phyloP scores from a whole-genome alignment of 2,329 filamentous ascomycete species.

The Blumeriella jaapii region DNA sequence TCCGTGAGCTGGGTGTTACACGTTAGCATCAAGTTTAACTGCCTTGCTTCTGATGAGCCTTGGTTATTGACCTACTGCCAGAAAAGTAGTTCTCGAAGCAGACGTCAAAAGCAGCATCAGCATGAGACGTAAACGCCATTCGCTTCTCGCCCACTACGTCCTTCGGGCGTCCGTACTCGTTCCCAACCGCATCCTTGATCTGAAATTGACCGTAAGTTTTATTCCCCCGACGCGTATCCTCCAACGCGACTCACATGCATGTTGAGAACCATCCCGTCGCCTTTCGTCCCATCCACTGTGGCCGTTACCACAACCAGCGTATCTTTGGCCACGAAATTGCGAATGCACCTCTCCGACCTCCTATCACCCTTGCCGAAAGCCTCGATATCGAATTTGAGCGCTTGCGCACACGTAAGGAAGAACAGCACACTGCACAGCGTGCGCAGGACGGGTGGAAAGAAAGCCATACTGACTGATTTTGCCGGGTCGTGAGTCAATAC shows the following conservation, averaged over 20 bases:
- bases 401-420: constrained; percentile 42
- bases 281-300: constrained; percentile 71
- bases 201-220: constrained; percentile 29
- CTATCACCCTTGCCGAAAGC: constrained; percentile 54
- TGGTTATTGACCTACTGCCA: constrained; percentile 53
- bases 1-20: constrained; percentile 9
- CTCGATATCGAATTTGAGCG: constrained; percentile 87
- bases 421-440: constrained; percentile 47
- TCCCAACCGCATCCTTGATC: constrained; percentile 92
- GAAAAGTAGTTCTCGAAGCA: constrained; percentile 84
- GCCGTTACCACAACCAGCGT: constrained; percentile 93
- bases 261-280: constrained; percentile 87
- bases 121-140: constrained; percentile 86
- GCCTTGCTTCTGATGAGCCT: too few relatives aligned
- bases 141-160: constrained; percentile 75
- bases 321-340: constrained; percentile 88
- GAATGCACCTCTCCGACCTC: constrained; percentile 76
- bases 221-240: neutral
- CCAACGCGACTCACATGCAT: constrained; percentile 61
- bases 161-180: constrained; percentile 87
- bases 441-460: constrained; percentile 41
- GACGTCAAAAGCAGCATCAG: constrained; percentile 87
- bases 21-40: constrained; percentile 4
- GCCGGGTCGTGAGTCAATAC: constrained; percentile 1
- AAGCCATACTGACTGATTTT: constrained; percentile 33